Evolutionary conservation across 2,329 filamentous ascomycete species (phyloP), one percentile per base, ranked within the genome.

Genomic region (Ilyonectria sp.): DNA sequence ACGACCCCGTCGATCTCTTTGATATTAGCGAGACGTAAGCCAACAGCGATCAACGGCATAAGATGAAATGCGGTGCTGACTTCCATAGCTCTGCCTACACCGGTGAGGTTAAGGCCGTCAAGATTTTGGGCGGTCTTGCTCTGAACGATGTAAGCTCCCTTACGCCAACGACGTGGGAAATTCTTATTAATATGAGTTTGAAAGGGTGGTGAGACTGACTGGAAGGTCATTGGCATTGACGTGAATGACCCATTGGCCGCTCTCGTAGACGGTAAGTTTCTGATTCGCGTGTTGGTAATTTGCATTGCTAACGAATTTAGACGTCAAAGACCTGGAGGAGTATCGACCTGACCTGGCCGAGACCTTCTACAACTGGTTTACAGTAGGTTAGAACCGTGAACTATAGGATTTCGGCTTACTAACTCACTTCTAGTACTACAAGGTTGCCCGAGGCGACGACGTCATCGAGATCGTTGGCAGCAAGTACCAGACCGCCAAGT

Each of bases 1-100:
- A 84, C 9, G 82, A 84, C 21, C 82, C 82, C 0, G 78, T 84
- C 17, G 82, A 84, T 57, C 57, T 84, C 1, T 82, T 83, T 17
- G 82, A 84, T 9, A 77, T 82, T 44, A 76, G 77, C 65, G 79
- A 74, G 58, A 70, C 60, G 64, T 63, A 33, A 10, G 74, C 50
- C 10, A 9, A 5, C 1, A 2, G 2, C 1, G 1, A 37, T 15
- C 6, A 17, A 21, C 0, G 10, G 15, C 2, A 3, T 9, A 26
- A 43, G 6, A 19, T 17, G 21, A 9, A 11, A 17, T 10, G 1
- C 11, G n/a, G 15, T 61, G 40, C 61, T 55, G 26, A 63, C 44
- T 11, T n/a, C 4, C 2, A 26, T 2, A 68, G 75, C 0, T 72
- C 77, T 1, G 77, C 80, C 0, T 75, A 79, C n/a, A 70, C 77